Evolutionary conservation across 345 rosid genomes (phyloP).

Genomic region (Eucalyptus dawsonii): DNA sequence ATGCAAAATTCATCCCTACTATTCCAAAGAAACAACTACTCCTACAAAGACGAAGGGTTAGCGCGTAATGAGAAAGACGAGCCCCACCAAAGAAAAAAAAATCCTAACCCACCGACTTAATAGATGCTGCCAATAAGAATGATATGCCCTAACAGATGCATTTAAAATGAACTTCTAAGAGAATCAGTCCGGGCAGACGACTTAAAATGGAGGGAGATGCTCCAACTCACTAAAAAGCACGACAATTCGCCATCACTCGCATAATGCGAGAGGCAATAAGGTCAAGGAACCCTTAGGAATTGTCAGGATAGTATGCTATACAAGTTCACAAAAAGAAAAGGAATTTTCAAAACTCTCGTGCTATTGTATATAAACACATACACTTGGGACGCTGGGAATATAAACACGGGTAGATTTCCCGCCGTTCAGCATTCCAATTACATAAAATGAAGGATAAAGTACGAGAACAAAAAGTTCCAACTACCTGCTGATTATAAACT

Average conservation of each 20-base stretch:
- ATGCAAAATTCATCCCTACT: neutral
- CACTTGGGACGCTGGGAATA: neutral
- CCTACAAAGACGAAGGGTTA: neutral
- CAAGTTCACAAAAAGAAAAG: neutral
- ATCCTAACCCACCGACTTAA: neutral
- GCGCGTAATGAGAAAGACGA: neutral
- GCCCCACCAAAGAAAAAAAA: neutral
- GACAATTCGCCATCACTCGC: neutral
- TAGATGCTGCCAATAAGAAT: neutral
- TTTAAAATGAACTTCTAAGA: neutral
- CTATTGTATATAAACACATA: neutral
- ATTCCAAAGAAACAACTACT: neutral
- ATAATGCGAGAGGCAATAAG: neutral
- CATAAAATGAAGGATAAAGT: neutral
- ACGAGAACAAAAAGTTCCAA: neutral
- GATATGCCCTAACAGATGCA: neutral
- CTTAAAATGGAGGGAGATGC: neutral
- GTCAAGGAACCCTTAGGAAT: neutral
- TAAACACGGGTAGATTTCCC: neutral
- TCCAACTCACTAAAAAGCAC: neutral
- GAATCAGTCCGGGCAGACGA: neutral
- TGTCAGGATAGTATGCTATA: neutral
- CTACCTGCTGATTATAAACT: conserved; percentile 47
- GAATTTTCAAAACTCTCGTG: neutral
- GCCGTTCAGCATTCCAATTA: neutral